Conservation (phyloP, 768 basidiomycete genomes). For the Termitomyces titanicus region DNA sequence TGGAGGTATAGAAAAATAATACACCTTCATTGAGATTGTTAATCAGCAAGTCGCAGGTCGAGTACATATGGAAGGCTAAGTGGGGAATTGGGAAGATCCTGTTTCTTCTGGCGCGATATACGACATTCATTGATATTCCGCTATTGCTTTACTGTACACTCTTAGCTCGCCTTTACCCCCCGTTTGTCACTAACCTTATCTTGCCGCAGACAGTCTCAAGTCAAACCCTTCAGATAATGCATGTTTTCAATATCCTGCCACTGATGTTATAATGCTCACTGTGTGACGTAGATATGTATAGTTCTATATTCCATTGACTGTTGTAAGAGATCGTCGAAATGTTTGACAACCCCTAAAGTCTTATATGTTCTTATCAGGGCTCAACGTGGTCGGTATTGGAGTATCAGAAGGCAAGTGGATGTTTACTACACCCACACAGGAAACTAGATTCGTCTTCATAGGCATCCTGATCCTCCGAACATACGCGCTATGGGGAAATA, state of each 20-base stretch:
- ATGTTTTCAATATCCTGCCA: background rate
- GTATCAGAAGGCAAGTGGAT: conserved; percentile 9
- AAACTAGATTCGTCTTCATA: background rate
- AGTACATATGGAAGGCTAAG: conserved; percentile 20
- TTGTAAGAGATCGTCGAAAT: background rate
- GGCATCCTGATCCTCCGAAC: too few species aligned
- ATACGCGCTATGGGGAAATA: conserved; percentile 16
- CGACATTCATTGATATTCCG: conserved; percentile 21
- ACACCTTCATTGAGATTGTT: background rate
- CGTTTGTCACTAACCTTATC: background rate
- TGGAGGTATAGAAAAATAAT: conserved; percentile 2
- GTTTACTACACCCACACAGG: too few species aligned
- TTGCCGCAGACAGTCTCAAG: background rate
- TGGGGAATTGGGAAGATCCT: too few species aligned
- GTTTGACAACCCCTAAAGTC: background rate
- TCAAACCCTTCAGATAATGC: background rate
- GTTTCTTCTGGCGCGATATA: conserved; percentile 22
- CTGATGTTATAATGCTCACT: background rate
- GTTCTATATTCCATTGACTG: background rate
- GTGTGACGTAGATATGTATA: background rate
- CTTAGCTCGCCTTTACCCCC: background rate
- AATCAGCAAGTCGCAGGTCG: conserved; percentile 14
- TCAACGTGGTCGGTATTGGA: conserved; percentile 3
- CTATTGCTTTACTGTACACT: conserved; percentile 16
- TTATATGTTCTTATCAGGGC: background rate